A percentile compares a stretch with the other conserved stretches of the same genome.
Conservation (phyloP, 331 rosid species). For the Quercus lobata region DNA sequence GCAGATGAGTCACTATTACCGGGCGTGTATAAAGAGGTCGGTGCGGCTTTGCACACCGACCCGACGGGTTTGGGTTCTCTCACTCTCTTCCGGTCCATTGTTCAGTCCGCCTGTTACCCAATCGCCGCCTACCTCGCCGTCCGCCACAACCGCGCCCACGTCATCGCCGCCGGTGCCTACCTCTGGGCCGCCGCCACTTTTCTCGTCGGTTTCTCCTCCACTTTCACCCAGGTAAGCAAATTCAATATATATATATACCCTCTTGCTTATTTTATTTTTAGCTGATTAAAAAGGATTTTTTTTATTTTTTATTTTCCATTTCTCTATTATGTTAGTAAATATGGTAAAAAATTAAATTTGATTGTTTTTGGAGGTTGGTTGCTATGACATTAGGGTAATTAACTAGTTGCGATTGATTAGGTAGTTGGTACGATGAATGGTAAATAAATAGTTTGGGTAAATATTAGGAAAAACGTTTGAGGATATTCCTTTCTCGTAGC, state of each 20-base stretch:
- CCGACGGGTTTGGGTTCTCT: constrained; percentile 84
- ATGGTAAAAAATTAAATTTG: not conserved
- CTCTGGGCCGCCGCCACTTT: constrained; percentile 95
- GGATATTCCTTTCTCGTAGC: not conserved
- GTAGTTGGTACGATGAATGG: not conserved
- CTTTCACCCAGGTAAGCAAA: constrained; percentile 58
- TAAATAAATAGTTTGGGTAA: not conserved
- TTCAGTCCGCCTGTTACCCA: constrained; percentile 73
- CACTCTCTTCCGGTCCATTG: constrained; percentile 78
- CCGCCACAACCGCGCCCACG: constrained; percentile 84
- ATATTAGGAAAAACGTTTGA: not conserved
- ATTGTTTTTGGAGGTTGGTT: not conserved
- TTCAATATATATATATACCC: not conserved
- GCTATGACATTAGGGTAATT: not conserved
- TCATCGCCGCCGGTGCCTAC: constrained; percentile 81
- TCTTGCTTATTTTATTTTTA: not conserved
- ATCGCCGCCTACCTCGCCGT: constrained; percentile 69
- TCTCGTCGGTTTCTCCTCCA: constrained; percentile 83
- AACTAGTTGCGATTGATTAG: not conserved
- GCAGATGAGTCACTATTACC: constrained; percentile 86
- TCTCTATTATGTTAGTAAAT: not conserved
- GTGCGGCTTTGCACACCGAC: constrained; percentile 81
- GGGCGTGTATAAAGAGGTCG: constrained; percentile 82
- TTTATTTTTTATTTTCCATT: not conserved
- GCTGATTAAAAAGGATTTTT: too few species aligned